Evolutionary conservation across 1,284 basidiomycete genomes (phyloP), one percentile per base, ranked within the genome.

Genomic region (Irpex sp.): DNA sequence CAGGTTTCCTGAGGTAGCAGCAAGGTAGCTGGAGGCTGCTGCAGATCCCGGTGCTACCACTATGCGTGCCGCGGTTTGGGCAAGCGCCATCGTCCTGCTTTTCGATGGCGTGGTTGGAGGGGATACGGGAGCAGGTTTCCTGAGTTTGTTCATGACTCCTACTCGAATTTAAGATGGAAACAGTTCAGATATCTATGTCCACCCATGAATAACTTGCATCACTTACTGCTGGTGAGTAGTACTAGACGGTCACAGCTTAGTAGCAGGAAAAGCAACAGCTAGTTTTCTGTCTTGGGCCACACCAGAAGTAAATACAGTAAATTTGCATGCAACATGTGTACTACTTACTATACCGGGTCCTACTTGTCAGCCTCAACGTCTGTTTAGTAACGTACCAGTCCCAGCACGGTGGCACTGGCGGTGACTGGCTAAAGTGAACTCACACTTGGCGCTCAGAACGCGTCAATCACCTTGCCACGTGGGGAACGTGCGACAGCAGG

Each of bases 41-140:
- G 39, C 39, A 15, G 39, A 43, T 9, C 39, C 39, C 15, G 39
- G 39, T 9, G 39, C 8, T 9, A 15, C 39, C 39, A 43, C 39
- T 43, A 43, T 43, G 8, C 39, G 46, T 47, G 37, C 59, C 4
- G 65, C 55, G 17, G 63, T 61, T 17, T 60, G 67, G 5, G 68
- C 70, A 36, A 63, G 65, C 55, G 65, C 61, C 66, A 69, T 70
- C 6, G 69, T 70, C 17, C 67, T 65, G 47, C 67, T 69, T 57
- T 68, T 60, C n/a, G 37, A 21, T 61, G 58, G 26, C 15, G 6
- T 56, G 31, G 39, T 2, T 56, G 6, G 15, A 31, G 6, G 11
- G 37, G 15, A 31, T 3, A 37, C 35, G 26, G 59, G 60, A n/a
- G 59, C 43, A n/a, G 47, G 35, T 62, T 62, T 68, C 58, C 61